Conservation (phyloP, 139 green algal genomes). For the Chlamydomonas sphaeroides region DNA sequence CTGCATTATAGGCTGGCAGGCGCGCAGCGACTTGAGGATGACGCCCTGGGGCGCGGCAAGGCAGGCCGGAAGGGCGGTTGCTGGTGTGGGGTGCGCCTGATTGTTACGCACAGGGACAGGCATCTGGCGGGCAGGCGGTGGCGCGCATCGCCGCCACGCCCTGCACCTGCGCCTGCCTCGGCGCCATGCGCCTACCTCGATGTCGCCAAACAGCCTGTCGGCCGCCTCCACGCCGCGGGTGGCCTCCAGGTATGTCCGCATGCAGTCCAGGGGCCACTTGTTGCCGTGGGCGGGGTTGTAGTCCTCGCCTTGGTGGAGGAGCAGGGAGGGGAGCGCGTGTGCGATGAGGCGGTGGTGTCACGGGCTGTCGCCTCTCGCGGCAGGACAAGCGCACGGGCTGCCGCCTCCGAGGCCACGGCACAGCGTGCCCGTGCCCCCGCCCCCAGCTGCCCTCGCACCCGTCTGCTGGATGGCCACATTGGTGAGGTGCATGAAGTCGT, state of each 20-base stretch:
- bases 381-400: too few species aligned
- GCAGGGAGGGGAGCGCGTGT: too few species aligned
- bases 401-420: too few species aligned
- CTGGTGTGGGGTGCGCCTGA: too few species aligned
- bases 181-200: slow-evolving; percentile 48
- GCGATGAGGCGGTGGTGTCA: too few species aligned
- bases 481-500: slow-evolving; percentile 82
- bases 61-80: too few species aligned
- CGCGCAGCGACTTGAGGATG: slow-evolving; percentile 59
- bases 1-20: slow-evolving; percentile 76
- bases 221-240: slow-evolving; percentile 57
- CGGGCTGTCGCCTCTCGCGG: too few species aligned
- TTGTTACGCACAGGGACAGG: too few species aligned
- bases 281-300: slow-evolving; percentile 78
- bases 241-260: slow-evolving; percentile 71
- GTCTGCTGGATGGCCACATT: slow-evolving; percentile 85
- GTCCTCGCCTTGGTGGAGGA: slow-evolving; percentile 37
- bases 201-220: slow-evolving; percentile 63
- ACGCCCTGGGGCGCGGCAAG: slow-evolving; percentile 23
- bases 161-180: too few species aligned
- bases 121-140: too few species aligned
- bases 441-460: slow-evolving; percentile 13
- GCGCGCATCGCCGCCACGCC: too few species aligned
- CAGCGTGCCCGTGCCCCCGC: neutral
- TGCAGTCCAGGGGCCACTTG: slow-evolving; percentile 75